Evolutionary conservation across 345 rosid species (phyloP).

Genomic region (Camelina laxa): DNA sequence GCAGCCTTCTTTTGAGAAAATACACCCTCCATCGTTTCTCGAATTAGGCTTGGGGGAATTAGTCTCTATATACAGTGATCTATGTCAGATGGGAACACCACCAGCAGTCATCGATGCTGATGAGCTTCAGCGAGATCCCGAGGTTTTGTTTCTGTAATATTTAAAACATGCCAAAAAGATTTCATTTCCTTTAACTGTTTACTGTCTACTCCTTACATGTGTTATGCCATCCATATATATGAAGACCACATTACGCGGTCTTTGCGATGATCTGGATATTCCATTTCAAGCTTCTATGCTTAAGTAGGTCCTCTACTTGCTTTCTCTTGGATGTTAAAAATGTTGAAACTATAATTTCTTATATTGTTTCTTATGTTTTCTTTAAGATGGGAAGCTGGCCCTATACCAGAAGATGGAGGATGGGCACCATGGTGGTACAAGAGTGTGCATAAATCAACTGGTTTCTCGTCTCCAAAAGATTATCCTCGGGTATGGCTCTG

Average conservation of each 20-base stretch:
- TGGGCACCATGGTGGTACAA: conserved; percentile 95
- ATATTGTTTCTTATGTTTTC: not conserved
- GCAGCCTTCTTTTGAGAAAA: conserved; percentile 79
- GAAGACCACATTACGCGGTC: conserved; percentile 70
- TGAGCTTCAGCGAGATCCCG: conserved; percentile 79
- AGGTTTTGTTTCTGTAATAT: conserved; percentile 51
- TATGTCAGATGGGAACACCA: conserved; percentile 66
- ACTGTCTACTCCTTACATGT: not conserved
- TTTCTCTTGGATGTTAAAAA: not conserved
- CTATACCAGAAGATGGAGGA: conserved; percentile 79
- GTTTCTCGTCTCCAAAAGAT: conserved; percentile 58
- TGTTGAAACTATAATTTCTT: not conserved
- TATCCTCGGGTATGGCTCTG: conserved; percentile 58
- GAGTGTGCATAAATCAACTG: conserved; percentile 64
- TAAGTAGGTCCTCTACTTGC: conserved; percentile 50
- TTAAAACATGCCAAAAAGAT: conserved; percentile 5
- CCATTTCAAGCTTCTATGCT: conserved; percentile 82
- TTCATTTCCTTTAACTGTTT: not conserved
- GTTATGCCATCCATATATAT: conserved; percentile 5
- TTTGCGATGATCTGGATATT: conserved; percentile 76
- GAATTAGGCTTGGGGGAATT: conserved; percentile 80
- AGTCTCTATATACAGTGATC: conserved; percentile 70
- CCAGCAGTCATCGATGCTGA: conserved; percentile 74
- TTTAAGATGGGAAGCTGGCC: conserved; percentile 87
- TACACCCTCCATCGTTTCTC: conserved; percentile 68